A percentile compares a stretch with the other conserved stretches of the same genome.
These are phyloP conservation scores for Aureobasidium uvarum DNA, from an alignment of 2,329 filamentous ascomycete species.

Conservation along the genomic window DNA sequence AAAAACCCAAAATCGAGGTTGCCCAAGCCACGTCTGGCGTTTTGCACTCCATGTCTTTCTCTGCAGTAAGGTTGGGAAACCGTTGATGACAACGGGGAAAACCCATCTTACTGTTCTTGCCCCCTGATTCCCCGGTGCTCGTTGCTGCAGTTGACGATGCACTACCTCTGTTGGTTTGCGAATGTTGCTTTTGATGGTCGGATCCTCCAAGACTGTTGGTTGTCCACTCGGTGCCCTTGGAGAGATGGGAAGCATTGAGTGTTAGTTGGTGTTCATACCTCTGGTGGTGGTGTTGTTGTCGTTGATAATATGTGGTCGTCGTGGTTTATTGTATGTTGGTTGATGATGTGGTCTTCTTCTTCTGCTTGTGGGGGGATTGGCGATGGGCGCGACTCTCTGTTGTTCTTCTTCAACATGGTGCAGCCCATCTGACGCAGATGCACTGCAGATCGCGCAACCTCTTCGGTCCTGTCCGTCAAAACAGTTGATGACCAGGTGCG, in stretches of 20 bases:
- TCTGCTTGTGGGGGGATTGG: neutral
- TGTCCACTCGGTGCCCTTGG: neutral
- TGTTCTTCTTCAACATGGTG: conserved; percentile 13
- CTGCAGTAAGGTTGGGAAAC: neutral
- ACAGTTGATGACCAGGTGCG: neutral
- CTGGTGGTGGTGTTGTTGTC: neutral
- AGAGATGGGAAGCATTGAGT: neutral
- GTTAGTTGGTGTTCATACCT: neutral
- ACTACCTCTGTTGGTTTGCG: neutral
- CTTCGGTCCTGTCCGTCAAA: conserved; percentile 9
- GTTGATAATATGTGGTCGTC: neutral
- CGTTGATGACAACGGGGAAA: neutral
- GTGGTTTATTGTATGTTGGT: neutral
- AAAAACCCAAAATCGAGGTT: neutral
- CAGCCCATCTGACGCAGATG: neutral
- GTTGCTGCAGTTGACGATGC: neutral
- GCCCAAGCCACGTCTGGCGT: neutral
- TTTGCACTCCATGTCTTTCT: neutral
- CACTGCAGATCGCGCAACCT: conserved; percentile 7
- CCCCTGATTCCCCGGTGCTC: neutral
- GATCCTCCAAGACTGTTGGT: neutral
- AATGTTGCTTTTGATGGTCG: neutral
- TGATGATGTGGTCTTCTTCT: neutral
- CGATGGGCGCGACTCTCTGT: conserved; percentile 3
- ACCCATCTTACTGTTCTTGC: neutral